Evolutionary conservation across 352 stramenopile genomes (phyloP), one percentile per base, ranked within the genome.

Genomic region (Globisporangium polare): DNA sequence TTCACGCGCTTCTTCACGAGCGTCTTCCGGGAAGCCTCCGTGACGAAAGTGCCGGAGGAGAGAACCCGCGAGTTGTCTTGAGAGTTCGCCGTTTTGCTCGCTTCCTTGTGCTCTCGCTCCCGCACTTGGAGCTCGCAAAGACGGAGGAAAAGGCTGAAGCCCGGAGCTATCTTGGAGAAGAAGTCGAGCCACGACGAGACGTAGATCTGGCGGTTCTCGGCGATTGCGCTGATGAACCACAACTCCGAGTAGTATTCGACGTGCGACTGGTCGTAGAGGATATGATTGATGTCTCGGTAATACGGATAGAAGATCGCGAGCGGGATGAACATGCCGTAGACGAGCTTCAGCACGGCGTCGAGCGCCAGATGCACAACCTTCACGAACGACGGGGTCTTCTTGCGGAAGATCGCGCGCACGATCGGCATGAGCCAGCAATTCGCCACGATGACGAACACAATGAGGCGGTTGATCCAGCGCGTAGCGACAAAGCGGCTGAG

Each of bases 241-340:
- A 24, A 22, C 20, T 35, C 24, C 22, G 4, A 20, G 46, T 53
- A 35, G 46, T 15, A 53, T 3, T n/a, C 9, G 43, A 51, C 10
- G 43, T 18, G 29, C 43, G 3, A 20, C 43, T 6, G n/a, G n/a
- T n/a, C n/a, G n/a, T 51, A 15, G 12, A 18, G 20, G 20, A 60
- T 26, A 20, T 27, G 39, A 17, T 18, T 39, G 15, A 15, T 17
- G 22, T 42, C 51, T 12, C 43, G 31, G 15, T 39, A 62, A 43
- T 75, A 75, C 31, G 65, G 68, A 29, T 65, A 15, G 59, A 78
- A 73, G 26, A 75, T 73, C 15, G 69, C 18, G n/a, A 73, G 22
- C 39, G 71, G 67, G 31, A 75, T 50, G 1, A 58, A 50, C 60
- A 72, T 67, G 27, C 41, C 54, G 24, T 57, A 72, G 4, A 53